Percentiles rank a stretch among this genome's conserved stretches.
Evolutionary conservation across 2,329 filamentous ascomycete genomes (phyloP).

Genomic region (Sclerotinia spermophila): DNA sequence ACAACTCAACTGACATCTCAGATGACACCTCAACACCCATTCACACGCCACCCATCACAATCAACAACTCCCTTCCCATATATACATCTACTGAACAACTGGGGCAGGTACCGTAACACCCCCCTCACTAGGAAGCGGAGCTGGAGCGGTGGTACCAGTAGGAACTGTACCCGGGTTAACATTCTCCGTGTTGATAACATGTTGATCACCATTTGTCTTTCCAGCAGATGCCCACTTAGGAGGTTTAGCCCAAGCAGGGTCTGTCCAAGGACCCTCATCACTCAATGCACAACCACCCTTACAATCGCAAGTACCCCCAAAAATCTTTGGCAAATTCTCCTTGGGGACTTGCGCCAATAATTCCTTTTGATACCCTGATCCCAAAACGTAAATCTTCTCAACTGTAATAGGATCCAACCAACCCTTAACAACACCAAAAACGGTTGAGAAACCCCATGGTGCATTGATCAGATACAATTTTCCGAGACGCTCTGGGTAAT

Average conservation of each 20-base stretch:
- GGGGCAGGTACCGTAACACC: conserved; percentile 29
- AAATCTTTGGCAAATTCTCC: conserved; percentile 84
- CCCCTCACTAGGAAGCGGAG: conserved; percentile 23
- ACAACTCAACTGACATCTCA: neutral
- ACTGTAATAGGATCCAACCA: conserved; percentile 98
- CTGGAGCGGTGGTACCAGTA: conserved; percentile 25
- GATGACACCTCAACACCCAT: neutral
- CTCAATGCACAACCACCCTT: conserved; percentile 78
- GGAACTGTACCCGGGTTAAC: conserved; percentile 29
- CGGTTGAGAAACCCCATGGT: conserved; percentile 87
- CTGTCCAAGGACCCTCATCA: conserved; percentile 87
- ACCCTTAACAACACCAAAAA: conserved; percentile 83
- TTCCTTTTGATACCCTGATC: conserved; percentile 76
- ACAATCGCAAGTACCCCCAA: conserved; percentile 83
- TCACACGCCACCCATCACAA: neutral
- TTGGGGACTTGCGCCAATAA: conserved; percentile 78
- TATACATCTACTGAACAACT: conserved; percentile 27
- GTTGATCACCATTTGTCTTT: conserved; percentile 43
- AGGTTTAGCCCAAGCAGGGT: conserved; percentile 62
- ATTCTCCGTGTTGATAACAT: conserved; percentile 39
- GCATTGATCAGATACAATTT: conserved; percentile 98
- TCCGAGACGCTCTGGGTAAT: conserved; percentile 96
- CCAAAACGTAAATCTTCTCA: conserved; percentile 90
- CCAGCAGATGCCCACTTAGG: conserved; percentile 52
- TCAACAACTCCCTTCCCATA: neutral